Percentiles rank a stretch among this genome's conserved stretches.
phyloP scores from a whole-genome alignment of 139 green algal species.

The Chlorella sorokiniana region DNA sequence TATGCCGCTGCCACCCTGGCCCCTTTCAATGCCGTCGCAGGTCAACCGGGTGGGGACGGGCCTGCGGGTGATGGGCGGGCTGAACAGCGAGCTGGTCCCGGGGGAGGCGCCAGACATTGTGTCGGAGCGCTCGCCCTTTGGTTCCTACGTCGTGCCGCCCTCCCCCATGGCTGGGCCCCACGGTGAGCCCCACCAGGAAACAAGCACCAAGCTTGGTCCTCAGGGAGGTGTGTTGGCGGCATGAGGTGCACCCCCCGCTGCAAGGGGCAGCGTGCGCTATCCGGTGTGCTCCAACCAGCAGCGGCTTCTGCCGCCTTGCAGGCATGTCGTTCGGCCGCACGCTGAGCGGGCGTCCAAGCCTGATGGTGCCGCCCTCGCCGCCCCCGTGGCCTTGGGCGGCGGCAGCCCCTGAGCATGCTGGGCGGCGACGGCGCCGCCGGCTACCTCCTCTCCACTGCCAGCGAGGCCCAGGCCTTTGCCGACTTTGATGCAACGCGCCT shows the following conservation, averaged over 20 bases:
- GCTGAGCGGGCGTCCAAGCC: background rate
- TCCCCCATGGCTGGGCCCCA: background rate
- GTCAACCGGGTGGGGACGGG: slow-evolving; percentile 7
- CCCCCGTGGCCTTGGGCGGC: too few species aligned
- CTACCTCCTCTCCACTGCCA: background rate
- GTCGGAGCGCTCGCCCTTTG: background rate
- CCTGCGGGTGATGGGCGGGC: background rate
- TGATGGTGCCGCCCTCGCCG: background rate
- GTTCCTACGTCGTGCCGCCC: background rate
- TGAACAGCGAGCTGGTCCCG: background rate
- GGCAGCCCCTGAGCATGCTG: background rate
- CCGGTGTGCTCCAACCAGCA: too few species aligned
- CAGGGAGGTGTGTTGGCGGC: too few species aligned
- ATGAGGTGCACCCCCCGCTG: too few species aligned
- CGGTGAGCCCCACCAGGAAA: too few species aligned
- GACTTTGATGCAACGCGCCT: background rate
- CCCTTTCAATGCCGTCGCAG: background rate
- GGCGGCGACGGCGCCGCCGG: too few species aligned
- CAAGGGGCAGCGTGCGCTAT: too few species aligned
- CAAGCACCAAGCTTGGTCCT: too few species aligned
- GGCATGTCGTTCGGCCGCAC: background rate
- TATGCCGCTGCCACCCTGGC: too few species aligned
- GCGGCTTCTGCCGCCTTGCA: too few species aligned
- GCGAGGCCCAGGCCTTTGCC: background rate
- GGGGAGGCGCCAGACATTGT: background rate